phyloP scores from a whole-genome alignment of 169 alveolate genomes.

The Amoebophrya sp. region DNA sequence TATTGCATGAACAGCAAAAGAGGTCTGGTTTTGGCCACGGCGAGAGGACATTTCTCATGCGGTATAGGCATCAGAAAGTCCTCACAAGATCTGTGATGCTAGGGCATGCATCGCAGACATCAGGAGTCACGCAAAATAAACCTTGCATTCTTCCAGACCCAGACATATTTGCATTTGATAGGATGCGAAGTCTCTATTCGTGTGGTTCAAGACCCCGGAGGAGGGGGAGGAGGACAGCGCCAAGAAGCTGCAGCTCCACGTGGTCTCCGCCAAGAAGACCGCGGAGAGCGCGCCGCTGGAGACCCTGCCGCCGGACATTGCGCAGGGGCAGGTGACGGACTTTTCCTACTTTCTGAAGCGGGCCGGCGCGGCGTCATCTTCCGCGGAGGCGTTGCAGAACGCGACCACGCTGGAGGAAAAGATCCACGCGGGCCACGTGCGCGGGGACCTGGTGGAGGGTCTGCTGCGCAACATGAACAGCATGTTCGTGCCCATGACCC shows the following conservation, averaged over 20 bases:
- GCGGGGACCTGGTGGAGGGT: slow-evolving; percentile 17
- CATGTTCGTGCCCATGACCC: slow-evolving; percentile 36
- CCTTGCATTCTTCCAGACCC: no score
- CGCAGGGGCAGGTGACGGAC: not conserved
- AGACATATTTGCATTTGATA: no score
- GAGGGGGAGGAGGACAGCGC: not conserved
- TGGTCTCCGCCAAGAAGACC: not conserved
- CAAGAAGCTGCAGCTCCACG: not conserved
- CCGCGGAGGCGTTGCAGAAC: no score
- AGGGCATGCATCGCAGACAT: no score
- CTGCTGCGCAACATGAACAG: slow-evolving; percentile 31
- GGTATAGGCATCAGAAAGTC: no score
- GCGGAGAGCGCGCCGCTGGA: slow-evolving; percentile 15
- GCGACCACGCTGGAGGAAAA: not conserved
- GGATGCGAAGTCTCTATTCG: not conserved
- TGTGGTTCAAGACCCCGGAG: not conserved
- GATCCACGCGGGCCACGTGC: not conserved
- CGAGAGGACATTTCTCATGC: no score
- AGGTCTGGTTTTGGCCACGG: no score
- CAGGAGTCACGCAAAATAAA: no score
- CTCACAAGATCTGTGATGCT: no score
- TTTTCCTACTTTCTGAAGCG: not conserved
- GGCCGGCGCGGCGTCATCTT: not conserved
- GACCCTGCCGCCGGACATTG: not conserved
- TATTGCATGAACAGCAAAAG: no score